Percentiles rank a stretch among this genome's conserved stretches.
phyloP scores from a whole-genome alignment of 2,329 filamentous ascomycete genomes.

The Clarireedia paspali region DNA sequence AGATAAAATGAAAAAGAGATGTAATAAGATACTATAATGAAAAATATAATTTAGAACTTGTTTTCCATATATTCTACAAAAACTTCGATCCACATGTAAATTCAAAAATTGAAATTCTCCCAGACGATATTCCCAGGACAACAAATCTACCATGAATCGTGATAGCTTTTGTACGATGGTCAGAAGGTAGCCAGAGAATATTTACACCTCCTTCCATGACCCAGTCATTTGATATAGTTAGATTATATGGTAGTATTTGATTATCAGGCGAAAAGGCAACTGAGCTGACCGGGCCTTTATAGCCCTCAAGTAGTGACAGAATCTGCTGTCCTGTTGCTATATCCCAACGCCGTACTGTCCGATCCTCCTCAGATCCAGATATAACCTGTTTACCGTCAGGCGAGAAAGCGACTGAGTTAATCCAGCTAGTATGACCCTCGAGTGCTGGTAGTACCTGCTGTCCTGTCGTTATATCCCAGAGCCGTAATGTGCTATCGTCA shows the following conservation, averaged over 20 bases:
- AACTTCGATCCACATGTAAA: not conserved
- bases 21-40: too few species aligned
- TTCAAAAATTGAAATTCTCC: not conserved
- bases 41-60: too few species aligned
- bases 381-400: too few species aligned
- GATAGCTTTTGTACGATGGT: not conserved
- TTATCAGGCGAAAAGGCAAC: slow-evolving; percentile 10
- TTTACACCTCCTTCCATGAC: not conserved
- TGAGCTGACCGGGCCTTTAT: not conserved
- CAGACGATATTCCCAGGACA: not conserved
- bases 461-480: too few species aligned
- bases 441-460: too few species aligned
- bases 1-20: too few species aligned
- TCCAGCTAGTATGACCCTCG: too few species aligned
- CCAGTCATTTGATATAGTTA: not conserved
- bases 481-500: too few species aligned
- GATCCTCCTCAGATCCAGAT: too few species aligned
- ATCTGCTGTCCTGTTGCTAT: slow-evolving; percentile 28
- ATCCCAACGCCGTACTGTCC: slow-evolving; percentile 51
- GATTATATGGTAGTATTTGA: not conserved
- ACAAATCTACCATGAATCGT: too few species aligned
- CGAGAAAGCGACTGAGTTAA: too few species aligned
- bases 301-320: slow-evolving; percentile 66
- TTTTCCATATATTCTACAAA: too few species aligned
- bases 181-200: not conserved